Evolutionary conservation across 208 protist species (phyloP).

Genomic region (Trypanosoma platydactyli): DNA sequence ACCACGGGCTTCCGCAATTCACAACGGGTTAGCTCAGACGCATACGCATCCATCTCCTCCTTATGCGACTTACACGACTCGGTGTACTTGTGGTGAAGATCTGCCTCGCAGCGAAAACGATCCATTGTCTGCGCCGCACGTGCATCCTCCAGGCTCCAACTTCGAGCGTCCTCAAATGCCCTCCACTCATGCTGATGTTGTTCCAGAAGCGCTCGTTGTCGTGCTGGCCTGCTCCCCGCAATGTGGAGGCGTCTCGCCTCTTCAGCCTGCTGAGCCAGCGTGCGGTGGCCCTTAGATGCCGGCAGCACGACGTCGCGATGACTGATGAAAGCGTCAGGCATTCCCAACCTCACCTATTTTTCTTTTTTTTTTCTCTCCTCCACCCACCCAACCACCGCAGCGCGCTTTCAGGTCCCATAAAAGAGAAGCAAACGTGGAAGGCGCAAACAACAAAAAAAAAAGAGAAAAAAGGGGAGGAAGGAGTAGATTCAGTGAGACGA

Average conservation of each 20-base stretch:
- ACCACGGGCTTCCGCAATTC: conserved; percentile 39
- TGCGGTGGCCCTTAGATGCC: conserved; percentile 35
- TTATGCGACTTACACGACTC: conserved; percentile 37
- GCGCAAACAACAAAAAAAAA: background rate
- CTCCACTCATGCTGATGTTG: conserved; percentile 60
- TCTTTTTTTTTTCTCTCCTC: background rate
- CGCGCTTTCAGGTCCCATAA: no score
- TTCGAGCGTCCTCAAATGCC: conserved; percentile 45
- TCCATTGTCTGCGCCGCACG: conserved; percentile 11
- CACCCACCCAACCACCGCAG: background rate
- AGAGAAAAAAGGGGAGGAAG: conserved; percentile 12
- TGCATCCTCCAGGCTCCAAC: conserved; percentile 19
- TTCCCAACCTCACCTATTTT: background rate
- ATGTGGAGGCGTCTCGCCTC: conserved; percentile 18
- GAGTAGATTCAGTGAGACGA: background rate
- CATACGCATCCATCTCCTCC: conserved; percentile 46
- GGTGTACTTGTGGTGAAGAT: conserved; percentile 33
- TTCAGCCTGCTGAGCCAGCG: conserved; percentile 26
- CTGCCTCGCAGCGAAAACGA: conserved; percentile 25
- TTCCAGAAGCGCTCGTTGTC: conserved; percentile 35
- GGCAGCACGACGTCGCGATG: conserved; percentile 27
- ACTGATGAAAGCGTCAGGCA: conserved; percentile 5
- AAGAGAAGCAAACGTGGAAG: no score
- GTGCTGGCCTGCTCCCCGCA: conserved; percentile 9
- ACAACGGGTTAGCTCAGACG: conserved; percentile 15